Percentiles rank a stretch among this genome's conserved stretches.
These are phyloP conservation scores for Vitellaria paradoxa DNA, from an alignment of 179 eudicot species.

Conservation along the genomic window DNA sequence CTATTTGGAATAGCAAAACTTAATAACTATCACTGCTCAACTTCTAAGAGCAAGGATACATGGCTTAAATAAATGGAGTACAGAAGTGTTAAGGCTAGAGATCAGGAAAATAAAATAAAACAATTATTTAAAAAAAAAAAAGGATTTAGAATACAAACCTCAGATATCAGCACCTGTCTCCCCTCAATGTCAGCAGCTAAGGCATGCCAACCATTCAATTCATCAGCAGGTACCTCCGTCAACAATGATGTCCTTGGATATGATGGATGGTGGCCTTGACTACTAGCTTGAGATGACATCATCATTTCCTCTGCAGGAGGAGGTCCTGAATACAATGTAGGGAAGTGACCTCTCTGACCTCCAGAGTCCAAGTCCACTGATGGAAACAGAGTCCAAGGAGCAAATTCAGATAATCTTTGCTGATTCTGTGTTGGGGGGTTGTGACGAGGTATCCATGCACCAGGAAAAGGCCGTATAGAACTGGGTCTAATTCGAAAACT, in stretches of 20 bases:
- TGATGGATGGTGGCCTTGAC: conserved; percentile 22
- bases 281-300: conserved; percentile 25
- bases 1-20: background rate
- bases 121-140: too few relatives aligned
- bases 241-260: conserved; percentile 22
- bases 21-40: background rate
- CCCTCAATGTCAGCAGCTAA: conserved; percentile 36
- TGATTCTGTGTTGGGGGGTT: conserved; percentile 24
- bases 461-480: background rate
- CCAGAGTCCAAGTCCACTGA: conserved; percentile 34
- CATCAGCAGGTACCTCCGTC: conserved; percentile 38
- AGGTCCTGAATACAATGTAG: conserved; percentile 14
- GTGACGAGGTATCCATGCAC: conserved; percentile 32
- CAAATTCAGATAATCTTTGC: conserved; percentile 21
- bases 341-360: conserved; percentile 33
- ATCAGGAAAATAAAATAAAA: background rate
- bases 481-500: conserved; percentile 20
- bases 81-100: background rate
- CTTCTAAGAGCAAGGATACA: background rate
- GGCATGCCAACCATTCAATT: conserved; percentile 38
- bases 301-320: conserved; percentile 30
- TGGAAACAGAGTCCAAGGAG: conserved; percentile 38
- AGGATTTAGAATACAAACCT: conserved; percentile 23
- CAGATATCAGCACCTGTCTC: conserved; percentile 43
- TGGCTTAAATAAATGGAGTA: background rate